These are phyloP conservation scores for Kwoniella pini DNA, from an alignment of 768 basidiomycete genomes.

Conservation along the genomic window DNA sequence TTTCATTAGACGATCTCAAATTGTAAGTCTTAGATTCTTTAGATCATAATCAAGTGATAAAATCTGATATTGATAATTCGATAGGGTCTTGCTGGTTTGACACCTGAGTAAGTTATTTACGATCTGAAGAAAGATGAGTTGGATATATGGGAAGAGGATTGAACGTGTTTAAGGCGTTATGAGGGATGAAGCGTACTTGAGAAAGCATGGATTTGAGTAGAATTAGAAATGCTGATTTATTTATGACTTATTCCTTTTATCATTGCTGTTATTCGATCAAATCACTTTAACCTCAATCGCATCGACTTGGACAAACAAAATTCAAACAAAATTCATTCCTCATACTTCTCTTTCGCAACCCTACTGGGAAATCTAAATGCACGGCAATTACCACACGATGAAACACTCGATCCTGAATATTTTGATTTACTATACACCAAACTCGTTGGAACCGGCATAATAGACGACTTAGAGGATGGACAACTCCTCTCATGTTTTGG, in stretches of 20 bases:
- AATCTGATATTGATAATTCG: background rate
- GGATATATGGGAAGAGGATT: background rate
- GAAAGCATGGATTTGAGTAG: too few relatives aligned
- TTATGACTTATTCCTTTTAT: too few relatives aligned
- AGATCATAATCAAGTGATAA: background rate
- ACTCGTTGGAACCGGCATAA: background rate
- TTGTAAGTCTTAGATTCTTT: constrained; percentile 18
- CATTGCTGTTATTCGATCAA: too few relatives aligned
- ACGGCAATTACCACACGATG: too few relatives aligned
- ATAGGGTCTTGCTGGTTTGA: constrained; percentile 37
- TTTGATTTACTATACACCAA: background rate
- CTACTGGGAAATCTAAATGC: too few relatives aligned
- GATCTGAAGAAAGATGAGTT: background rate
- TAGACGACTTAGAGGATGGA: constrained; percentile 36
- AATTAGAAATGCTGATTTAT: too few relatives aligned
- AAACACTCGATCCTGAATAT: too few relatives aligned
- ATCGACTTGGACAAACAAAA: background rate
- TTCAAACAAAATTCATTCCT: too few relatives aligned
- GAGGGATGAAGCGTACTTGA: too few relatives aligned
- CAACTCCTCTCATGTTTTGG: constrained; percentile 37
- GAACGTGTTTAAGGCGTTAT: background rate
- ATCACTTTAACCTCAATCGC: background rate
- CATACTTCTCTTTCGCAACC: too few relatives aligned
- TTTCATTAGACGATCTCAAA: constrained; percentile 27
- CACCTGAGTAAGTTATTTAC: constrained; percentile 37